phyloP scores from a whole-genome alignment of 306 rosid genomes.

The Castanospermum australe region DNA sequence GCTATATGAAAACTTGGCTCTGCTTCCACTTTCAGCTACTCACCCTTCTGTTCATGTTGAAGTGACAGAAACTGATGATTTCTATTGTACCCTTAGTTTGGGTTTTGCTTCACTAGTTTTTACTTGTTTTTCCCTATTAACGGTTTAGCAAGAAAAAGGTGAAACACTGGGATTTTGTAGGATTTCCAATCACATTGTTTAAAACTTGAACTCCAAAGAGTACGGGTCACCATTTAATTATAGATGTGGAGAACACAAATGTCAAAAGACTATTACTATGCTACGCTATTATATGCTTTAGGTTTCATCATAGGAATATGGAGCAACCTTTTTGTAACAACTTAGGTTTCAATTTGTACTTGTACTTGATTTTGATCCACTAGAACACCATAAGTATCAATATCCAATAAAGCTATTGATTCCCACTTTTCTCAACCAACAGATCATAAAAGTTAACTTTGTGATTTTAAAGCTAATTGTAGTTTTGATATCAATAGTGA shows the following conservation, averaged over 20 bases:
- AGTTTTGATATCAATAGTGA: neutral
- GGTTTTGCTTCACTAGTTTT: conserved; percentile 23
- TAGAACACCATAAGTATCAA: neutral
- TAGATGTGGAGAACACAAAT: no score
- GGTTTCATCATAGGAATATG: no score
- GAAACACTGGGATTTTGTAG: conserved; percentile 29
- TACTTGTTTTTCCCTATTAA: conserved; percentile 19
- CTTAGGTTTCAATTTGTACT: neutral
- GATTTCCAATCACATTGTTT: conserved; percentile 30
- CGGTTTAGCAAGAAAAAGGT: conserved; percentile 31
- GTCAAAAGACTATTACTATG: no score
- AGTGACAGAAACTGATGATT: conserved; percentile 14
- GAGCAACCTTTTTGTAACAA: neutral
- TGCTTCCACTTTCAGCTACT: conserved; percentile 45
- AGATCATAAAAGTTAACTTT: neutral
- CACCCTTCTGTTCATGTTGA: conserved; percentile 28
- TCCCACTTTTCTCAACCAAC: neutral
- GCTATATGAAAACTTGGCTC: conserved; percentile 29
- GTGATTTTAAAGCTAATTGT: neutral
- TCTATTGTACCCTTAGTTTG: conserved; percentile 21
- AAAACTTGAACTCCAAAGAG: neutral
- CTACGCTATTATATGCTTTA: no score
- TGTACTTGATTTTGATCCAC: neutral
- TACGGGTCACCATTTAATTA: neutral
- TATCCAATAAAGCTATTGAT: neutral